Conservation (phyloP, 1,139 yeast genomes). For the Saccharomyces hybrid region DNA sequence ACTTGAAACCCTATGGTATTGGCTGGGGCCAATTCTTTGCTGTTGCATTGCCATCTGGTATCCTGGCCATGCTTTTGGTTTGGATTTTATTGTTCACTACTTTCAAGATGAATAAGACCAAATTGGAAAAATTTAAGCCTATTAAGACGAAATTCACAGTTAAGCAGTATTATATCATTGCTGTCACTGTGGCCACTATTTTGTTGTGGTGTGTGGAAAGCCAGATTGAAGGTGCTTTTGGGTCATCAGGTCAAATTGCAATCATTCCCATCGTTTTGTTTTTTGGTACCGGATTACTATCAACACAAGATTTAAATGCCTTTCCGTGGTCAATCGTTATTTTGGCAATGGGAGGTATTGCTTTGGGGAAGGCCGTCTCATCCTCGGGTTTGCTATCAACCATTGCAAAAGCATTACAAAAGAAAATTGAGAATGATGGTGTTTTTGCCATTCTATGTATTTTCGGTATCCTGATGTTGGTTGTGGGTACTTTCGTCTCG, state of each 20-base stretch:
- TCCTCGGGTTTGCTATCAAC: conserved; percentile 62
- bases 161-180: conserved; percentile 56
- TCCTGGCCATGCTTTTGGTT: conserved; percentile 44
- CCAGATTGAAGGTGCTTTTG: conserved; percentile 47
- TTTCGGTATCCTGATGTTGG: conserved; percentile 58
- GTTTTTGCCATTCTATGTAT: conserved; percentile 56
- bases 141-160: conserved; percentile 52
- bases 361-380: conserved; percentile 66
- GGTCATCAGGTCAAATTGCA: conserved; percentile 67
- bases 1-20: conserved; percentile 53
- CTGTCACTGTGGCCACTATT: conserved; percentile 48
- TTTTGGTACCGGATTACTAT: conserved; percentile 62
- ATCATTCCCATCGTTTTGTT: conserved; percentile 57
- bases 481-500: conserved; percentile 67
- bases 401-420: conserved; percentile 52
- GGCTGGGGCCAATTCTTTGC: conserved; percentile 78
- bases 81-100: conserved; percentile 56
- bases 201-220: conserved; percentile 66
- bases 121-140: conserved; percentile 44
- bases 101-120: conserved; percentile 41
- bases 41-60: conserved; percentile 57
- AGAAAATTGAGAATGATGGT: conserved; percentile 48
- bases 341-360: conserved; percentile 74
- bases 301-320: conserved; percentile 59
- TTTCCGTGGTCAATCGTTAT: conserved; percentile 75